Base-by-base conservation (phyloP, 192 early-diverging fungal genomes). In the Coemansia asiatica region DNA sequence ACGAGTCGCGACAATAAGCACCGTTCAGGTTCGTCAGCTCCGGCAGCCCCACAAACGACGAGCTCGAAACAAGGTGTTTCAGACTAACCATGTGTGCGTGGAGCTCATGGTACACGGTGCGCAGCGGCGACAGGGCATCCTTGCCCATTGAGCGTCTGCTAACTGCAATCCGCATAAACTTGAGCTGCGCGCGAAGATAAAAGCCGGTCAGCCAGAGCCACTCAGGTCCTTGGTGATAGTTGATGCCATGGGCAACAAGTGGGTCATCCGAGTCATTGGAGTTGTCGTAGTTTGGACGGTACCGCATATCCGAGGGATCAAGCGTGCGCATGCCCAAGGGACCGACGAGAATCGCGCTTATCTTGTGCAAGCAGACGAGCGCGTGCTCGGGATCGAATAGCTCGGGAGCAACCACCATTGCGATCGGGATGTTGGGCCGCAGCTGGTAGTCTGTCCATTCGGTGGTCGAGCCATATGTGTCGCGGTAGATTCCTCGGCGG, bases 221-320 rank as follows among this genome's bases (percentile, higher is more conserved):
- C 89, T 99, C 97, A 57, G 94, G 94, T 28, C 95, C 97, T 72
- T 98, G 92, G 63, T 99, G 96, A 72, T 99, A 99, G 69, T 99
- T 99, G 78, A 92, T 91, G 19, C 97, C 97, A 64, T 99, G 96
- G 2, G 97, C 96, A 1, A 96, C 85, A 12, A 87, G 79, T 9
- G 88, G 75, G 63, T 99, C 96, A 48, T 74, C 72, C 15, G 89
- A 88, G 64, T 99, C 94, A 71, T 99, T 90, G 48, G 82, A 81
- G 72, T 99, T 99, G 73, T 96, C 89, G 72, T 99, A 99, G 55
- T 87, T 60, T n/a, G 93, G 94, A 28, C 94, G 87, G 70, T 99
- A 98, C n/a, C 86, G 88, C 84, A 87, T 90, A 70, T 99, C 97
- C 2, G 55, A 58, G n/a, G 96, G 97, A 79, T 99, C 96, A 48